Conservation (phyloP, 148 eudicot genomes). For the Pouteria glomerata region DNA sequence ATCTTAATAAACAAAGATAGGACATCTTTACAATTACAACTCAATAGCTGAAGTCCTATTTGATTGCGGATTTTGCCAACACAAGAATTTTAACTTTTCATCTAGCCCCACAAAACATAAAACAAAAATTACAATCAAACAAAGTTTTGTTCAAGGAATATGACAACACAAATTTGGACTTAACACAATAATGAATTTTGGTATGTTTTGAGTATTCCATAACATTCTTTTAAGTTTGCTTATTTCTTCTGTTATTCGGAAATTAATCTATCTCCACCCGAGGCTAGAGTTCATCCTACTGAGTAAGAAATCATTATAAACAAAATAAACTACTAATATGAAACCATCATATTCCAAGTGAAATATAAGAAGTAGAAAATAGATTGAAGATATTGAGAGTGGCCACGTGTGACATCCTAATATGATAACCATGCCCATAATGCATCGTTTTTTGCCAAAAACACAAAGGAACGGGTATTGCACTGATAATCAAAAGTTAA, state of each 20-base stretch:
- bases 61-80: no score
- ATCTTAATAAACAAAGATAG: no score
- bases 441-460: background rate
- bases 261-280: background rate
- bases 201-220: background rate
- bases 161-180: background rate
- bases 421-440: no score
- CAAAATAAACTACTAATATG: no score
- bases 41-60: no score
- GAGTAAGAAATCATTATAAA: background rate
- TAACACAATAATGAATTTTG: background rate
- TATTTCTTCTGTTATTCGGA: background rate
- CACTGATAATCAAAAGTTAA: background rate
- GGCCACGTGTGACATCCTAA: no score
- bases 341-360: background rate
- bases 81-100: no score
- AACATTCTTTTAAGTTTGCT: background rate
- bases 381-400: background rate
- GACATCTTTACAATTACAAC: no score
- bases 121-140: no score
- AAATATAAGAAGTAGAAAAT: background rate
- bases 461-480: background rate
- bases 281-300: background rate
- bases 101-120: no score
- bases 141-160: background rate